A percentile compares a stretch with the other conserved stretches of the same genome.
These are phyloP conservation scores for Monascus purpureus DNA, from an alignment of 495 filamentous ascomycete species.

Conservation along the genomic window DNA sequence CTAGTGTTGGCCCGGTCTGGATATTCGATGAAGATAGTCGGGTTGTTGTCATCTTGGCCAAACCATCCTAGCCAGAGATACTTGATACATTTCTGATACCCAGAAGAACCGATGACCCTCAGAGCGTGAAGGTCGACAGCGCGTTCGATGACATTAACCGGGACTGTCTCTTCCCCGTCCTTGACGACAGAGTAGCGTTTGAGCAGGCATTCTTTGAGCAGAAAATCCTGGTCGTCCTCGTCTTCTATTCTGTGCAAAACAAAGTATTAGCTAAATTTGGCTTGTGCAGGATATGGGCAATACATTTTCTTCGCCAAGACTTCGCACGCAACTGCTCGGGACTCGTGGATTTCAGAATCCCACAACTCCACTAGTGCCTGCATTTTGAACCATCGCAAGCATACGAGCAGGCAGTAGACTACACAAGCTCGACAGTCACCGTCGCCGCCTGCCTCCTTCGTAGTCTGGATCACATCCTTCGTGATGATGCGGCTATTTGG, in stretches of 20 bases:
- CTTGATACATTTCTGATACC: conserved; percentile 89
- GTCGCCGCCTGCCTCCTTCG: conserved; percentile 68
- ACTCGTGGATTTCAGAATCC: conserved; percentile 72
- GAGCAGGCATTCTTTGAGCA: conserved; percentile 71
- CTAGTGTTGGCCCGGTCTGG: conserved; percentile 55
- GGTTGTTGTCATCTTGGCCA: conserved; percentile 84
- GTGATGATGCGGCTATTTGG: conserved; percentile 81
- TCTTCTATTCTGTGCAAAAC: conserved; percentile 68
- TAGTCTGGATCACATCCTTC: conserved; percentile 57
- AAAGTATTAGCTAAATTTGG: conserved; percentile 1
- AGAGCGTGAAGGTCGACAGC: conserved; percentile 88
- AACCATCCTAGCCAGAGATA: conserved; percentile 94
- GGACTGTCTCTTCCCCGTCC: conserved; percentile 53
- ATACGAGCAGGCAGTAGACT: conserved; percentile 74
- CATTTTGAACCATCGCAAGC: conserved; percentile 78
- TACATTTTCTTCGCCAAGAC: conserved; percentile 85
- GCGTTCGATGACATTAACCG: conserved; percentile 78
- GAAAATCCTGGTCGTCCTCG: conserved; percentile 60
- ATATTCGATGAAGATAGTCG: conserved; percentile 74
- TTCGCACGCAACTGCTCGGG: conserved; percentile 76
- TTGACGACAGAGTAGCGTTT: conserved; percentile 77
- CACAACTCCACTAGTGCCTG: conserved; percentile 75
- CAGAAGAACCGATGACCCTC: conserved; percentile 70
- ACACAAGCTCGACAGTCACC: conserved; percentile 63
- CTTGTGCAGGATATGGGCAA: not conserved